Base-by-base conservation (phyloP, 805 yeast species). In the Ogataea henricii region DNA sequence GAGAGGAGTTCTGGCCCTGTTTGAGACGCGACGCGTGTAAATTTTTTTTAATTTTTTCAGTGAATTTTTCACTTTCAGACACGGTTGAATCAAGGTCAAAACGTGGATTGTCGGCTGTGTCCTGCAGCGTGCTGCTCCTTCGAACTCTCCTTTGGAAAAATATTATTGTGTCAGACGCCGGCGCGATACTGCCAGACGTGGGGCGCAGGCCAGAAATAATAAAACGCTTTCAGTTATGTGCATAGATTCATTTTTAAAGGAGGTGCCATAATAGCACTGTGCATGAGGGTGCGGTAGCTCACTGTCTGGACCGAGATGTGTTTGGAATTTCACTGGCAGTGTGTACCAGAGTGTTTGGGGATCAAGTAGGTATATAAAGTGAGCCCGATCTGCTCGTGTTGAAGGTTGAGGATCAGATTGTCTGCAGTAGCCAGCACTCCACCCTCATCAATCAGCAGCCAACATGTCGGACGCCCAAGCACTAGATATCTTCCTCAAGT, bases 401-500 rank as follows among this genome's bases (percentile, higher is more conserved):
- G 13, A 5, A 6, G 23, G 3, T 14, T 27, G 9, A 8, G 25
- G n/a, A 4, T 43, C 16, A 13, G 17, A 18, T 6, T 16, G 9
- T 16, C 14, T 14, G 30, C 8, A 33, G 10, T 20, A 20, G 20
- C 21, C 20, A 21, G 23, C 25, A 25, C n/a, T 16, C 4, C n/a
- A 25, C 26, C 10, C 9, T 14, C 25, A 18, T 12, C 17, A 8
- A 23, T 8, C 29, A 23, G 16, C 18, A 17, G n/a, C 20, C 35
- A 40, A 4, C 13, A 74, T 74, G 79, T 70, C 74, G 21, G 76
- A 77, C 60, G 55, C 69, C 22, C 75, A 84, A 69, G 88, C 89
- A 40, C 74, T 84, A 53, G 71, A 74, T 48, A 66, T 82, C 43
- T 75, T 84, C 54, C 71, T 83, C 68, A 75, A 76, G 55, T 73